Evolutionary conservation across 805 yeast species (phyloP).

Genomic region (Tetrapisispora namnaoensis): DNA sequence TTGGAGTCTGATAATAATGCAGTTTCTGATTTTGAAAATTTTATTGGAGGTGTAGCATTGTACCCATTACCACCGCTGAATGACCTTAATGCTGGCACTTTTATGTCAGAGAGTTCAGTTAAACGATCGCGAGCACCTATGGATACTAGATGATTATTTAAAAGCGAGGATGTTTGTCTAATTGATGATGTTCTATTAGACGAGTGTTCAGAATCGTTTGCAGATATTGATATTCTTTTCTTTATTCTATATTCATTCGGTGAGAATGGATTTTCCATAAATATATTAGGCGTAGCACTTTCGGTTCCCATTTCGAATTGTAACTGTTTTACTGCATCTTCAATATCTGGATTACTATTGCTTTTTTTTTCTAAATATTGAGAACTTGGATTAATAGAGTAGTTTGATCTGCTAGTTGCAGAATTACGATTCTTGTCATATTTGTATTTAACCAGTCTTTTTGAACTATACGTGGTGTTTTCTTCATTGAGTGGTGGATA

Average conservation of each 20-base stretch:
- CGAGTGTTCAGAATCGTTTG: neutral
- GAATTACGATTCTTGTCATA: neutral
- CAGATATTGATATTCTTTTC: slow-evolving; percentile 6
- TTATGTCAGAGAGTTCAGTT: neutral
- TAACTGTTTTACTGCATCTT: slow-evolving; percentile 19
- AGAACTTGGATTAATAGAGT: slow-evolving; percentile 1
- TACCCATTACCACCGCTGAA: slow-evolving; percentile 1
- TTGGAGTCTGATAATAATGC: neutral
- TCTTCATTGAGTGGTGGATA: slow-evolving; percentile 2
- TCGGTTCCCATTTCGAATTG: slow-evolving; percentile 11
- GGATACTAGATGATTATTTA: slow-evolving; percentile 13
- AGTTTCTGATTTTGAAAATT: neutral
- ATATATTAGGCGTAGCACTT: neutral
- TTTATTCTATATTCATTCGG: slow-evolving; percentile 9
- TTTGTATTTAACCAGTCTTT: neutral
- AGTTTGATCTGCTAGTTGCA: neutral
- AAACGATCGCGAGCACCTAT: neutral
- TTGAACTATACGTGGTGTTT: neutral
- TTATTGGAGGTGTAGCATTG: slow-evolving; percentile 3
- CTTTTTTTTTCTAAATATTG: neutral
- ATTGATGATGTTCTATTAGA: neutral
- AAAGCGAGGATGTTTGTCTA: slow-evolving; percentile 13
- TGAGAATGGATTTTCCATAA: slow-evolving; percentile 2
- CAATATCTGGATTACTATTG: slow-evolving; percentile 16
- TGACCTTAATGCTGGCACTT: neutral